Conservation (phyloP, 169 alveolate species). For the Cryptosporidium parvum region DNA sequence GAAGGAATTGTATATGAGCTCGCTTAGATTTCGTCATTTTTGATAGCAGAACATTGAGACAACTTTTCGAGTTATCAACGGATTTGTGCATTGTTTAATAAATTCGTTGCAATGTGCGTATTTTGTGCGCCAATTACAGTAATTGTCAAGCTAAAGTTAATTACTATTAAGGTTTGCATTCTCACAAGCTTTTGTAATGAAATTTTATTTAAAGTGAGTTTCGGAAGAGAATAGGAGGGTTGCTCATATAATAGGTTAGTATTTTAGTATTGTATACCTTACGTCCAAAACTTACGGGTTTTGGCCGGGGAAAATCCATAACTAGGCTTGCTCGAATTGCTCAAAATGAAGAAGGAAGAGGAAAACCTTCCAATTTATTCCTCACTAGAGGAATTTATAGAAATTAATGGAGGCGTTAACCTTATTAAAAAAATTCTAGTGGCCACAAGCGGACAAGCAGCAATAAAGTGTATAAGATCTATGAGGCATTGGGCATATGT, state of each 20-base stretch:
- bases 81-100: conserved; percentile 6
- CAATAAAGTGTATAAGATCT: conserved; percentile 80
- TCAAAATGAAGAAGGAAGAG: conserved; percentile 8
- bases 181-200: conserved; percentile 8
- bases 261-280: not conserved
- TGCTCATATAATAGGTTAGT: not conserved
- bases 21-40: not conserved
- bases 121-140: conserved; percentile 1
- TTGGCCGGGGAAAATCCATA: not conserved
- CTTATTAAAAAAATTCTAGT: conserved; percentile 77
- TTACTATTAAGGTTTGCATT: not conserved
- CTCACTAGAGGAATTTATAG: conserved; percentile 53
- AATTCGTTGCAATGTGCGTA: conserved; percentile 17
- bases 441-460: conserved; percentile 83
- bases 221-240: not conserved
- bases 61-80: not conserved
- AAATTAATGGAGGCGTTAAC: conserved; percentile 50
- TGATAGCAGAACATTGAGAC: not conserved
- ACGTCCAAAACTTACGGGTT: not conserved
- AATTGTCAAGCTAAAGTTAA: not conserved
- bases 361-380: conserved; percentile 21
- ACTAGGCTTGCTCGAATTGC: not conserved
- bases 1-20: not conserved
- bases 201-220: not conserved
- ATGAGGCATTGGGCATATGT: conserved; percentile 82